A percentile compares a stretch with the other conserved stretches of the same genome.
Evolutionary conservation across 352 stramenopile species (phyloP).

Genomic region (Phytophthora litchii): DNA sequence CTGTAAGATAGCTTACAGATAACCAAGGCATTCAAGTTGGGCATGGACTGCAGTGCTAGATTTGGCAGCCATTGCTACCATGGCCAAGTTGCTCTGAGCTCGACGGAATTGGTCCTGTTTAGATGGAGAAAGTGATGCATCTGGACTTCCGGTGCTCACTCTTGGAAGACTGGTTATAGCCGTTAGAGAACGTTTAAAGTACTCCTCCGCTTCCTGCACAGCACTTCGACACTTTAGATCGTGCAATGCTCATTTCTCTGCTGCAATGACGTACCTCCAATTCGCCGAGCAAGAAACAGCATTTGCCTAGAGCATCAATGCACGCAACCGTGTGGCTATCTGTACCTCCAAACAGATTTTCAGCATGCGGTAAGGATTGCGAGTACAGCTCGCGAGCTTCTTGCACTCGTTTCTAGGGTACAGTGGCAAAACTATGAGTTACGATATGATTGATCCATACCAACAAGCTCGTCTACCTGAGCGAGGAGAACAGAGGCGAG

Average conservation of each 20-base stretch:
- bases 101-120: slow-evolving; percentile 35
- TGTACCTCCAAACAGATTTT: slow-evolving; percentile 28
- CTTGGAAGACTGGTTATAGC: slow-evolving; percentile 17
- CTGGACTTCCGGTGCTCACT: neutral
- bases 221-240: neutral
- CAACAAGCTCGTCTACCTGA: slow-evolving; percentile 18
- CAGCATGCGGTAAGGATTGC: slow-evolving; percentile 37
- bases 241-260: too few relatives aligned
- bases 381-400: slow-evolving; percentile 44
- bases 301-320: slow-evolving; percentile 56
- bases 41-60: slow-evolving; percentile 26
- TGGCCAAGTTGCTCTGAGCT: slow-evolving; percentile 65
- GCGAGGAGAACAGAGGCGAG: slow-evolving; percentile 44
- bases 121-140: slow-evolving; percentile 8
- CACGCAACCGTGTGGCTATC: slow-evolving; percentile 37
- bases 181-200: slow-evolving; percentile 48
- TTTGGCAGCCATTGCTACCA: slow-evolving; percentile 52
- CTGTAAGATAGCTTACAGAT: neutral
- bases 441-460: too few relatives aligned
- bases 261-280: slow-evolving; percentile 42
- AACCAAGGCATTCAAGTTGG: slow-evolving; percentile 26
- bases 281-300: slow-evolving; percentile 57
- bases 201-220: slow-evolving; percentile 44
- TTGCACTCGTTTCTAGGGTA: slow-evolving; percentile 43
- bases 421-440: neutral